phyloP scores from a whole-genome alignment of 768 basidiomycete species.

The Mycena kentingensis region DNA sequence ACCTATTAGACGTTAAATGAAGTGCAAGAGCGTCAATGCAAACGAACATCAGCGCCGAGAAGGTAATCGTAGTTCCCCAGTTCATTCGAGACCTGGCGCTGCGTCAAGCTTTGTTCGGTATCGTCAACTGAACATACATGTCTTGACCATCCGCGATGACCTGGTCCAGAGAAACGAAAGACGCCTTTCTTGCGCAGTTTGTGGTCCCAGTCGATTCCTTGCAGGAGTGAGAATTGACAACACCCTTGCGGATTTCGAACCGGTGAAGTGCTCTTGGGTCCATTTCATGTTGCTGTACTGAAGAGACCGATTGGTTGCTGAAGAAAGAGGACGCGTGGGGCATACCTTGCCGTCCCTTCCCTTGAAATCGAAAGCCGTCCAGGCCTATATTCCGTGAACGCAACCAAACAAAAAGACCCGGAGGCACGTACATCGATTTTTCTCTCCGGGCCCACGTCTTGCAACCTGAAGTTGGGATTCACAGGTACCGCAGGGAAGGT shows the following conservation, averaged over 20 bases:
- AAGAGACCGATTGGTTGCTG: background rate
- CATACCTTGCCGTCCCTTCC: conserved; percentile 71
- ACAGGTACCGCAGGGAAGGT: conserved; percentile 70
- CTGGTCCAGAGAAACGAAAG: conserved; percentile 68
- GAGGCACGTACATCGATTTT: conserved; percentile 62
- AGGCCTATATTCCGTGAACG: conserved; percentile 50
- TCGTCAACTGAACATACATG: conserved; percentile 36
- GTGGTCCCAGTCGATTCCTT: conserved; percentile 84
- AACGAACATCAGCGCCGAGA: conserved; percentile 65
- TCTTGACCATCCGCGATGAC: conserved; percentile 78
- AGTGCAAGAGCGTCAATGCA: background rate
- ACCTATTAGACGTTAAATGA: conserved; percentile 50
- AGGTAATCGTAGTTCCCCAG: conserved; percentile 89
- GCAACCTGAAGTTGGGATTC: conserved; percentile 65
- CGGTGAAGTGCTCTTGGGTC: conserved; percentile 80
- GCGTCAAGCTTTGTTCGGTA: no score
- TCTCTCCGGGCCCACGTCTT: conserved; percentile 55
- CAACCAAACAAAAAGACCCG: background rate
- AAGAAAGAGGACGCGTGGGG: background rate
- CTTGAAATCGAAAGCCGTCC: conserved; percentile 87
- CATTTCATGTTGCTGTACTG: conserved; percentile 75
- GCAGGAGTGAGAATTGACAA: background rate
- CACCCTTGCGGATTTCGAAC: conserved; percentile 36
- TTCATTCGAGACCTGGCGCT: conserved; percentile 60
- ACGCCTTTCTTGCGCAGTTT: conserved; percentile 61